Base-by-base conservation (phyloP, 1,139 yeast genomes). In the Taphrina pruni region DNA sequence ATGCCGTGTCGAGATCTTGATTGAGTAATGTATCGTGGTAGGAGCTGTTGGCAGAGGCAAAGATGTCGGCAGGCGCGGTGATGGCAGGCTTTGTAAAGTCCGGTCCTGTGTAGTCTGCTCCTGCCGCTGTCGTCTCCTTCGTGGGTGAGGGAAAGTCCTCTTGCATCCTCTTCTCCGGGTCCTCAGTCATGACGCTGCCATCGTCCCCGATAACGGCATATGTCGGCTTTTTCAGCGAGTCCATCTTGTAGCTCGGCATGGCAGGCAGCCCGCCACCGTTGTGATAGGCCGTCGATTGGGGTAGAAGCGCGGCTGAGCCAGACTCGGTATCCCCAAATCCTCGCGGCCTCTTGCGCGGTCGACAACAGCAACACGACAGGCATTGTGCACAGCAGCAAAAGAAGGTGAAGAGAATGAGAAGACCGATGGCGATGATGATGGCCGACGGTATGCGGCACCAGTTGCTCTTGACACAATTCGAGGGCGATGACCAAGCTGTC, bases 351-450 rank as follows among this genome's bases (percentile, higher is more conserved):
- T 52, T 43, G 48, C 61, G 60, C 48, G 45, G 50, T 21, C 55
- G 36, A 26, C 69, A 65, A 43, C 69, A 65, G 65, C 69, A 65
- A 51, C 69, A 65, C 26, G 69, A 60, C 26, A 65, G 54, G 20
- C 64, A 65, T 51, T 58, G 64, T 17, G 64, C 64, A 41, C 64
- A 57, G 64, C 69, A 65, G 58, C 66, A 72, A 62, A 72, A 60
- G 36, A 68, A 69, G 20, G 72, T 66, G 36, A 67, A 66, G 36
- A 70, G 66, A 69, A 75, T 39, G 62, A 66, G 55, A 65, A 69
- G 32, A 50, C 55, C 43, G 69, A 72, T 21, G 60, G 67, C 43
- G 71, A 72, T 5, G 73, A 52, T 26, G 46, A 68, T 35, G 32
- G 68, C 57, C 14, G 55, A 41, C 17, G 67, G 69, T 21, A 60